These are phyloP conservation scores for Lyophyllum atratum DNA, from an alignment of 768 basidiomycete species.

Conservation along the genomic window DNA sequence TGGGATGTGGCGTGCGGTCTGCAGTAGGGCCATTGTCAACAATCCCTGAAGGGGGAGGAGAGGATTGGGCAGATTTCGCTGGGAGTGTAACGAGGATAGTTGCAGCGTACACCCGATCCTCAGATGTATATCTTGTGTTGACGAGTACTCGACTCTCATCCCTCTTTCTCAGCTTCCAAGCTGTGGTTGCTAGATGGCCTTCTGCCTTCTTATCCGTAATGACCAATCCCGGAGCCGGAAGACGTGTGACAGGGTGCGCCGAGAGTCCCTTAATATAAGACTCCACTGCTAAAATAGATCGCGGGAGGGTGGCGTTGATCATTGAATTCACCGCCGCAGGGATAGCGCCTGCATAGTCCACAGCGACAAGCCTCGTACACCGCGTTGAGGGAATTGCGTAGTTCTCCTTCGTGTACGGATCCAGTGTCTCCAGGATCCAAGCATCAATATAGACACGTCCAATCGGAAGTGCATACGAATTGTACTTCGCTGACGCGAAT, in stretches of 20 bases:
- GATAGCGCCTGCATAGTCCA: constrained; percentile 86
- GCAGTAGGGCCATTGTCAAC: constrained; percentile 9
- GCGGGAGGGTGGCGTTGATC: constrained; percentile 78
- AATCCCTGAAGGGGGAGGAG: constrained; percentile 11
- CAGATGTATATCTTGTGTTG: constrained; percentile 52
- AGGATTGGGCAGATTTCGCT: constrained; percentile 18
- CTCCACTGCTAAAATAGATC: constrained; percentile 74
- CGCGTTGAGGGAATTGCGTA: constrained; percentile 92
- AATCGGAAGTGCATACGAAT: constrained; percentile 70
- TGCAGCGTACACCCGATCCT: constrained; percentile 51
- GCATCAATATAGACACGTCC: constrained; percentile 88
- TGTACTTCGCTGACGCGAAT: constrained; percentile 71
- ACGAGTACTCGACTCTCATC: constrained; percentile 62
- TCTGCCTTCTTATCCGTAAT: constrained; percentile 55
- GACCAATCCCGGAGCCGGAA: constrained; percentile 67
- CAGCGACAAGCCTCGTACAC: constrained; percentile 80
- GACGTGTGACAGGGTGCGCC: constrained; percentile 65
- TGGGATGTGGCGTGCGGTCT: constrained; percentile 44
- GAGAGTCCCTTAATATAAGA: constrained; percentile 65
- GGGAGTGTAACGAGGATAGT: constrained; percentile 49
- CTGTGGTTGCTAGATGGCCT: constrained; percentile 40
- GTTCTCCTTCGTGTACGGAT: constrained; percentile 92
- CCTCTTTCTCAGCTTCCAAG: constrained; percentile 63
- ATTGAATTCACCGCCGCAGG: constrained; percentile 84
- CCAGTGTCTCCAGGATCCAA: constrained; percentile 95